Percentiles rank a stretch among this genome's conserved stretches.
Conservation (phyloP, 345 rosid species). For the Melastoma malabathricum region DNA sequence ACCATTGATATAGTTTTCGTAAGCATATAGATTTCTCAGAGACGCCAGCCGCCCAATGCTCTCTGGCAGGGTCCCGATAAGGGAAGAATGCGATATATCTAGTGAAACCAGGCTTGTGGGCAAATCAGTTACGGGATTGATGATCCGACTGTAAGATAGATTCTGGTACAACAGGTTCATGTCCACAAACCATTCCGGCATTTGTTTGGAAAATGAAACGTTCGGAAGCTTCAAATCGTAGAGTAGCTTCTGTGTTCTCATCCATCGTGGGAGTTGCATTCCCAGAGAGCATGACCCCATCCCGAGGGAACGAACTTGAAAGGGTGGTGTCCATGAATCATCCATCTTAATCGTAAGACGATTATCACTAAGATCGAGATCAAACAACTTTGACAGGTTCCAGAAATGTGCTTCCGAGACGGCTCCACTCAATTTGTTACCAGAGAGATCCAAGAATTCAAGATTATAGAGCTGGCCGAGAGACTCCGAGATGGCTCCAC, state of each 20-base stretch:
- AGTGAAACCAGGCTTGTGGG: neutral
- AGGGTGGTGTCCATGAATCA: neutral
- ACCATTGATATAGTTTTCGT: no score
- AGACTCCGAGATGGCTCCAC: neutral
- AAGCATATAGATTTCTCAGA: no score
- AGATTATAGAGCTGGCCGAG: constrained; percentile 6
- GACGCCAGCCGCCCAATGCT: neutral
- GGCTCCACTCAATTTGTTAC: constrained; percentile 2
- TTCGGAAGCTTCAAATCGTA: accelerated
- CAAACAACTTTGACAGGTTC: neutral
- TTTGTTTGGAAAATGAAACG: neutral
- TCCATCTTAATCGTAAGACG: neutral
- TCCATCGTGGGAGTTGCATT: neutral
- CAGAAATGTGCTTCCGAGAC: neutral
- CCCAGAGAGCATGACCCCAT: neutral
- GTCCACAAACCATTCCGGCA: neutral
- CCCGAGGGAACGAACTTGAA: accelerated
- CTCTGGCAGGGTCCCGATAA: neutral
- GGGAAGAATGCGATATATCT: no score
- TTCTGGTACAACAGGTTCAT: accelerated
- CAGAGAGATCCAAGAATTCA: neutral
- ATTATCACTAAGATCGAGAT: neutral
- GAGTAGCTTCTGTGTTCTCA: neutral
- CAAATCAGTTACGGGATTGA: neutral
- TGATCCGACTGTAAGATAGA: neutral